Percentiles rank a stretch among this genome's conserved stretches.
phyloP scores from a whole-genome alignment of 1,284 basidiomycete species.

The Ganoderma lingzhi region DNA sequence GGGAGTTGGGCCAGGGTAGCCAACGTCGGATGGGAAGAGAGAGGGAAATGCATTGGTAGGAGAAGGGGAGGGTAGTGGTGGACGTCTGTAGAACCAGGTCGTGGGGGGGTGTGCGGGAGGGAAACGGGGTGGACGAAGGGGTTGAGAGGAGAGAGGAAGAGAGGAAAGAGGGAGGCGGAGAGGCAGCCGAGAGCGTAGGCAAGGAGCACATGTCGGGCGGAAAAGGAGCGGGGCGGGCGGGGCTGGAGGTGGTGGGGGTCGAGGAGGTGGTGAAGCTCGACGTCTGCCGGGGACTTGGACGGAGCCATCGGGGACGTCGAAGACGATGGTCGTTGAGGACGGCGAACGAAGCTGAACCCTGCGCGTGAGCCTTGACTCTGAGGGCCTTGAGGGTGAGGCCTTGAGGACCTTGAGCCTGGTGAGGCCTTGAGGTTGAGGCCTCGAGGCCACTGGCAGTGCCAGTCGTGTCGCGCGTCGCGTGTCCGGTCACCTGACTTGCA shows the following conservation, averaged over 20 bases:
- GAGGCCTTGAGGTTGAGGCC: too few species aligned
- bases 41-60: slow-evolving; percentile 76
- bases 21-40: slow-evolving; percentile 79
- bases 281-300: neutral
- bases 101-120: slow-evolving; percentile 44
- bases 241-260: neutral
- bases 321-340: neutral
- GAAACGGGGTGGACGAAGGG: slow-evolving; percentile 32
- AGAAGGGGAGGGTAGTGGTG: slow-evolving; percentile 74
- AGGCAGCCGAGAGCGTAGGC: slow-evolving; percentile 11
- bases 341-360: neutral
- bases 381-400: too few species aligned
- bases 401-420: too few species aligned
- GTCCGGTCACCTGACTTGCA: neutral
- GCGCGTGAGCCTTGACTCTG: too few species aligned
- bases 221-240: neutral
- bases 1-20: slow-evolving; percentile 83
- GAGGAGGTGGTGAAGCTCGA: neutral
- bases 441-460: too few species aligned
- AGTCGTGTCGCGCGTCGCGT: too few species aligned
- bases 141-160: slow-evolving; percentile 11
- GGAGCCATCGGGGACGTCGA: neutral
- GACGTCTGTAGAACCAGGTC: slow-evolving; percentile 70
- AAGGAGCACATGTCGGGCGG: slow-evolving; percentile 12
- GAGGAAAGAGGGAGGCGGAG: slow-evolving; percentile 13